Evolutionary conservation across 805 yeast species (phyloP).

Genomic region (Wickerhamiella cacticola): DNA sequence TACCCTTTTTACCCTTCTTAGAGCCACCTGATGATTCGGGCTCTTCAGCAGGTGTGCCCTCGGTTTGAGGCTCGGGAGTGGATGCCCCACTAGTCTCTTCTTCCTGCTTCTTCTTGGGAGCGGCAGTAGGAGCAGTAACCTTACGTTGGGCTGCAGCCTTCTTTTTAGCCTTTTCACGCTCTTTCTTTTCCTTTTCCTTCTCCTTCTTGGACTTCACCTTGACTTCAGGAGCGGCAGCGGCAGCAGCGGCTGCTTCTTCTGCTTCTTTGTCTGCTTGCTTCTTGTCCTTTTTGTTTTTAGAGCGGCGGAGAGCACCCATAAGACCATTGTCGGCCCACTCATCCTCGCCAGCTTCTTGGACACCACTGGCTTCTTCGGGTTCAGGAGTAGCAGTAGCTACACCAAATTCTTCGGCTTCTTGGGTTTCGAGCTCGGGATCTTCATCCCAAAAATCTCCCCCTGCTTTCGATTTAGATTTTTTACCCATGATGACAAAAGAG

Average conservation of each 20-base stretch:
- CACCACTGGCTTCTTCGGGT: conserved; percentile 21
- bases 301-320: conserved; percentile 68
- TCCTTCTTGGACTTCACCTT: conserved; percentile 84
- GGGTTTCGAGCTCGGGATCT: conserved; percentile 38
- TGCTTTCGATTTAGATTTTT: conserved; percentile 52
- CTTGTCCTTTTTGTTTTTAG: conserved; percentile 65
- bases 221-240: conserved; percentile 43
- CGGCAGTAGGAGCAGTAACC: conserved; percentile 56
- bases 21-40: conserved; percentile 28
- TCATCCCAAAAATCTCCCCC: conserved; percentile 77
- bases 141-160: conserved; percentile 80
- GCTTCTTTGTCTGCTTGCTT: conserved; percentile 43
- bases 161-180: conserved; percentile 63
- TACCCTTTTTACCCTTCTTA: conserved; percentile 43
- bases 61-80: conserved; percentile 25
- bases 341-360: conserved; percentile 20
- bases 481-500: conserved; percentile 33
- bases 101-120: conserved; percentile 38
- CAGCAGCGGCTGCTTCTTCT: conserved; percentile 23
- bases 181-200: conserved; percentile 80
- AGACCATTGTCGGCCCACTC: conserved; percentile 44
- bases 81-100: conserved; percentile 36
- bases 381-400: conserved; percentile 25
- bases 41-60: conserved; percentile 27
- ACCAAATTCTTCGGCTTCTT: conserved; percentile 44